Conservation (phyloP, 1,284 basidiomycete genomes). For the Athelia sp. region DNA sequence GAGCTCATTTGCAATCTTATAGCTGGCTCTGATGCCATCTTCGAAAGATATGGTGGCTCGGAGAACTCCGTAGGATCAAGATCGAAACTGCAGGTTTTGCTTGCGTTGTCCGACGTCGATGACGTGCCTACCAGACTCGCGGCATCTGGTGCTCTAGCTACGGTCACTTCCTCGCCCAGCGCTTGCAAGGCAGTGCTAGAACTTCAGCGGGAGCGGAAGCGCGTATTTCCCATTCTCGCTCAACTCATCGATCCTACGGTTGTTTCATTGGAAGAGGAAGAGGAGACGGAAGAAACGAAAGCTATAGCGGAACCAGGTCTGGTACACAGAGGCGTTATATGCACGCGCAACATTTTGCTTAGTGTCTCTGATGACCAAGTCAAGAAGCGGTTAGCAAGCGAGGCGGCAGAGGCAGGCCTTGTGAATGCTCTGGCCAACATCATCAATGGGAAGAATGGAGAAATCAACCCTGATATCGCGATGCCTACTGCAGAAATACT, state of each 20-base stretch:
- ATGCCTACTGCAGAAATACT: constrained; percentile 41
- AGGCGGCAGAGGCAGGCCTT: constrained; percentile 47
- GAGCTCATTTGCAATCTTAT: constrained; percentile 95
- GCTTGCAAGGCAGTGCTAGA: constrained; percentile 59
- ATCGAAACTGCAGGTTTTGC: constrained; percentile 75
- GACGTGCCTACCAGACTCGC: constrained; percentile 81
- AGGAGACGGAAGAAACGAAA: constrained; percentile 24
- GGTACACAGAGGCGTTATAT: constrained; percentile 72
- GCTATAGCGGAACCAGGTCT: constrained; percentile 49
- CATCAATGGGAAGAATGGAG: constrained; percentile 30
- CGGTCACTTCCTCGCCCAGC: constrained; percentile 59
- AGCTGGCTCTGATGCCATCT: constrained; percentile 69
- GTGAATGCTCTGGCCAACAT: constrained; percentile 44
- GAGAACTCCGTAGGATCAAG: constrained; percentile 33
- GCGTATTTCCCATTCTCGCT: constrained; percentile 55
- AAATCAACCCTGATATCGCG: constrained; percentile 28
- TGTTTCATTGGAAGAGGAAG: constrained; percentile 24
- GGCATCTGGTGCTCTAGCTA: constrained; percentile 82
- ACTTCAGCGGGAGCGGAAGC: constrained; percentile 57
- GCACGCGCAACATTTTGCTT: constrained; percentile 59
- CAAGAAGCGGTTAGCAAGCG: constrained; percentile 37
- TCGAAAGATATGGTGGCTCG: constrained; percentile 61
- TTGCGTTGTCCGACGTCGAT: constrained; percentile 81
- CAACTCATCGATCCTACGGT: constrained; percentile 57
- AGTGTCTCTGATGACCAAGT: constrained; percentile 34